Percentiles rank a stretch among this genome's conserved stretches.
Conservation (phyloP, 2,329 filamentous ascomycete genomes). For the Dothidotthia symphoricarpi region DNA sequence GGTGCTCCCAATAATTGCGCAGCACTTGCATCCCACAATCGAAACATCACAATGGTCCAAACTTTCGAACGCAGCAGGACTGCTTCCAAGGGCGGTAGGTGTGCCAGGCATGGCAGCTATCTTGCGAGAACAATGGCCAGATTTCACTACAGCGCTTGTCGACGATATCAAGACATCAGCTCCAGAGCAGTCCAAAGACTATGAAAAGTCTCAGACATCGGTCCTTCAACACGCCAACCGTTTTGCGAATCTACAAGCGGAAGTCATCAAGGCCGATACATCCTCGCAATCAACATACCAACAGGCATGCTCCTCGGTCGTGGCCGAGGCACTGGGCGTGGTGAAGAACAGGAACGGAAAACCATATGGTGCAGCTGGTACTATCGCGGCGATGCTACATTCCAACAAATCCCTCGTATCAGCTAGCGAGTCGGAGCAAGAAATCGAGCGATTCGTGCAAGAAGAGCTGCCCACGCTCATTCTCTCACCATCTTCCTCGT, state of each 20-base stretch:
- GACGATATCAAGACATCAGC: slow-evolving; percentile 69
- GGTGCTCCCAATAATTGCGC: slow-evolving; percentile 53
- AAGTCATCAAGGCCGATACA: slow-evolving; percentile 11
- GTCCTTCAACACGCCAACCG: slow-evolving; percentile 66
- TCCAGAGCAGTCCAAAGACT: slow-evolving; percentile 78
- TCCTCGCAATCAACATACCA: slow-evolving; percentile 20
- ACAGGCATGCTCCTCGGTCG: slow-evolving; percentile 44
- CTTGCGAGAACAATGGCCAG: slow-evolving; percentile 61
- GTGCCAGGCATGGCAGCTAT: slow-evolving; percentile 48
- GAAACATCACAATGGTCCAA: slow-evolving; percentile 54
- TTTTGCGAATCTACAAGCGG: slow-evolving; percentile 56
- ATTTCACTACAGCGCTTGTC: slow-evolving; percentile 61
- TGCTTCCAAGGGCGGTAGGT: slow-evolving; percentile 45
- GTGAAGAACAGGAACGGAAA: slow-evolving; percentile 60
- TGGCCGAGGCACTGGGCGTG: slow-evolving; percentile 52
- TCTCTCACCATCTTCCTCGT: slow-evolving; percentile 65
- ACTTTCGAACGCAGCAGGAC: slow-evolving; percentile 40
- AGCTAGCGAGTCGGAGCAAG: slow-evolving; percentile 45
- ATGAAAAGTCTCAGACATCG: slow-evolving; percentile 67
- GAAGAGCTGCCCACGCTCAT: slow-evolving; percentile 60
- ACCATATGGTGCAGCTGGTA: slow-evolving; percentile 62
- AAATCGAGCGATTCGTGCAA: slow-evolving; percentile 50
- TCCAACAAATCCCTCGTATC: slow-evolving; percentile 44
- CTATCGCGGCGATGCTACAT: slow-evolving; percentile 55
- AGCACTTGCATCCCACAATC: slow-evolving; percentile 52